A percentile compares a stretch with the other conserved stretches of the same genome.
These are phyloP conservation scores for Cytospora piceicola DNA, from an alignment of 2,329 filamentous ascomycete genomes.

Conservation along the genomic window DNA sequence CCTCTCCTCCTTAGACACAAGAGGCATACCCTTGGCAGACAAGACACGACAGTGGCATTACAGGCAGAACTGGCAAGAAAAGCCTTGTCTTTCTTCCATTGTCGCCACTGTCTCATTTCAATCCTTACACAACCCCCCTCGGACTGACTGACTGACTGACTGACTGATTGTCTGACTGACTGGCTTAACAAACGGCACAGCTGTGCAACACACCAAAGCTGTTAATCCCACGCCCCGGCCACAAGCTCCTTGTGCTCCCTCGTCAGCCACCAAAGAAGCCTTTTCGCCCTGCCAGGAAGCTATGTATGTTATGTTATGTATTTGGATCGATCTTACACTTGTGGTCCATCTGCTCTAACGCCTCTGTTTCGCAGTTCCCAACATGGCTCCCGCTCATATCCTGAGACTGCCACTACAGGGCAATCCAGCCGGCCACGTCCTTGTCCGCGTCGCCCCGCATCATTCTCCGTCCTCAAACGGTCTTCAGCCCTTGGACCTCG, in stretches of 20 bases:
- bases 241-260: neutral
- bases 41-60: neutral
- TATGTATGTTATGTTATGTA: too few relatives aligned
- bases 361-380: neutral
- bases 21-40: too few relatives aligned
- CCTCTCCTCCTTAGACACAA: too few relatives aligned
- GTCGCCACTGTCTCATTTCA: neutral
- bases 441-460: conserved; percentile 22
- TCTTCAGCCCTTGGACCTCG: conserved; percentile 21
- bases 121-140: neutral
- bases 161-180: neutral
- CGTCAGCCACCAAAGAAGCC: neutral
- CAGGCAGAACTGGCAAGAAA: neutral
- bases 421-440: conserved; percentile 18
- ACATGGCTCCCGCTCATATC: neutral
- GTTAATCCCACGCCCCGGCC: conserved; percentile 1
- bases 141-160: neutral
- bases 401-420: conserved; percentile 6
- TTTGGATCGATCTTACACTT: neutral
- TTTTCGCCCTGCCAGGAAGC: neutral
- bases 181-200: neutral
- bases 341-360: neutral
- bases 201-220: neutral
- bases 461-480: conserved; percentile 6
- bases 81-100: neutral